Percentiles rank a stretch among this genome's conserved stretches.
Conservation (phyloP, 164 flowering plant genomes). For the Liriodendron chinense region DNA sequence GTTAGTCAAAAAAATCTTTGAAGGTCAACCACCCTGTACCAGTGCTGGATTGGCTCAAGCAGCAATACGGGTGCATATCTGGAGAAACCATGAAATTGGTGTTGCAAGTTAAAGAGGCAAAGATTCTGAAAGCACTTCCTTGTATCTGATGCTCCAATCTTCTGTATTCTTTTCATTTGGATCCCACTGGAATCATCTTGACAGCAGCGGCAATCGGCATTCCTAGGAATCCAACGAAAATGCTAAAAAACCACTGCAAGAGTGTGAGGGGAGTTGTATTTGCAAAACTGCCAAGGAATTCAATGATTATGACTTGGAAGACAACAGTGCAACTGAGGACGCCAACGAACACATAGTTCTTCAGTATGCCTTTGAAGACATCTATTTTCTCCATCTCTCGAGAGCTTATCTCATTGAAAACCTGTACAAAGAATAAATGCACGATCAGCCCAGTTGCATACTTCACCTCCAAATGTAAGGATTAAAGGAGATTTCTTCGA, state of each 20-base stretch:
- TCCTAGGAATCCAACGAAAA: constrained; percentile 74
- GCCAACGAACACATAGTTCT: constrained; percentile 76
- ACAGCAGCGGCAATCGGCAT: constrained; percentile 91
- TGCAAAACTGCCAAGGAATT: constrained; percentile 81
- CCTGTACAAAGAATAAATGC: constrained; percentile 40
- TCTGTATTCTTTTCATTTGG: constrained; percentile 20
- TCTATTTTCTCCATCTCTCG: constrained; percentile 91
- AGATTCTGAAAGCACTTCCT: neutral
- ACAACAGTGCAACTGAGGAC: constrained; percentile 63
- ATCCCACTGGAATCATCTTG: constrained; percentile 77
- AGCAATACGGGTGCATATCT: neutral
- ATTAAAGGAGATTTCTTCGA: neutral
- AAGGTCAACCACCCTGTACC: neutral
- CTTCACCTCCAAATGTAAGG: neutral
- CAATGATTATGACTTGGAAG: constrained; percentile 76
- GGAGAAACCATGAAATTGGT: constrained; percentile 5
- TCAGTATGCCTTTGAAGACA: constrained; percentile 73
- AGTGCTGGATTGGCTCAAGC: neutral
- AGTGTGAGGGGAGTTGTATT: constrained; percentile 72
- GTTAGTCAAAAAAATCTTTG: neutral
- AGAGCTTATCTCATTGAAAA: constrained; percentile 90
- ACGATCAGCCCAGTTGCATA: neutral
- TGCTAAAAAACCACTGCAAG: constrained; percentile 66
- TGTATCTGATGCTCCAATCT: neutral
- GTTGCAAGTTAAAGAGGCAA: neutral